These are phyloP conservation scores for Phlebopus sp. DNA, from an alignment of 1,284 basidiomycete species.

Conservation along the genomic window DNA sequence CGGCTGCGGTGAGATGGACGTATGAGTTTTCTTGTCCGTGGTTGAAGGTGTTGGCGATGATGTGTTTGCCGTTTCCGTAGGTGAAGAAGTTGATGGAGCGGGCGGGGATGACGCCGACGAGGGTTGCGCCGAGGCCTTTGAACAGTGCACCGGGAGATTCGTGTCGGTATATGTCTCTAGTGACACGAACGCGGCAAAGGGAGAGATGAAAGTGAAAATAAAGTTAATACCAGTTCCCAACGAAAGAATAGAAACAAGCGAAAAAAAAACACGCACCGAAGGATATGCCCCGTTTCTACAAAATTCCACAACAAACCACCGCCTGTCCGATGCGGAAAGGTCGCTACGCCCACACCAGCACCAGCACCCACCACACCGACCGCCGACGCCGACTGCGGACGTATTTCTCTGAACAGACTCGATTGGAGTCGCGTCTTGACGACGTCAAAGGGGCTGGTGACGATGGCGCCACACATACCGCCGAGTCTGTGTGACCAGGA, in stretches of 20 bases:
- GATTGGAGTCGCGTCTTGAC: conserved; percentile 98
- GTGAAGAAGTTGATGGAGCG: conserved; percentile 98
- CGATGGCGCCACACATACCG: conserved; percentile 96
- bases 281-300: conserved; percentile 89
- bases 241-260: conserved; percentile 33
- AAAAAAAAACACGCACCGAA: conserved; percentile 55
- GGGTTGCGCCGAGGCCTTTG: conserved; percentile 91
- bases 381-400: conserved; percentile 28
- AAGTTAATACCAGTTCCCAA: no score
- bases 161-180: conserved; percentile 83
- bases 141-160: conserved; percentile 92
- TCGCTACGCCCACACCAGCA: conserved; percentile 31
- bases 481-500: conserved; percentile 60
- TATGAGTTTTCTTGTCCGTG: conserved; percentile 79
- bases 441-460: conserved; percentile 97
- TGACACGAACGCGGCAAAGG: not conserved
- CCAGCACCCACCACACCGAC: conserved; percentile 43
- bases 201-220: not conserved
- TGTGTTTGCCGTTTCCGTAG: conserved; percentile 94
- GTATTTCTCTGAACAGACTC: conserved; percentile 74
- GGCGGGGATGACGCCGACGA: conserved; percentile 94
- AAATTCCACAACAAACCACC: conserved; percentile 82
- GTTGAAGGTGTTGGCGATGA: conserved; percentile 85
- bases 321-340: conserved; percentile 41
- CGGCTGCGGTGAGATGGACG: conserved; percentile 86